phyloP scores from a whole-genome alignment of 345 rosid species.

The Cardiospermum halicacabum region DNA sequence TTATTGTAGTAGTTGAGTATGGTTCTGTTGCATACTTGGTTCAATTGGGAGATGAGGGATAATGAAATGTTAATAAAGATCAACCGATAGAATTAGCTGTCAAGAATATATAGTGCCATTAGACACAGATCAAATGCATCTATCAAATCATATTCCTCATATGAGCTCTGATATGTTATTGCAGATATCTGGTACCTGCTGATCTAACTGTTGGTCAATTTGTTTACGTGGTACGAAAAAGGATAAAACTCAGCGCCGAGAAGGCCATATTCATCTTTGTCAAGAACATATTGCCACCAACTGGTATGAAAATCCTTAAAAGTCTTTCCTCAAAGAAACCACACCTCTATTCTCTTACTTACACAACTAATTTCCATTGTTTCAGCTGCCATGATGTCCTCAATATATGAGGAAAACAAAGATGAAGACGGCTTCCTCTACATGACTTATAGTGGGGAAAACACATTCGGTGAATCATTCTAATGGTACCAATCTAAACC shows the following conservation, averaged over 20 bases:
- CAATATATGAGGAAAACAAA: conserved; percentile 63
- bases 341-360: not conserved
- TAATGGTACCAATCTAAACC: conserved; percentile 7
- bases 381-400: conserved; percentile 64
- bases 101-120: not conserved
- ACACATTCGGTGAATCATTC: conserved; percentile 44
- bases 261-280: conserved; percentile 65
- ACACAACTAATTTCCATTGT: not conserved
- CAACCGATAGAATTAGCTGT: not conserved
- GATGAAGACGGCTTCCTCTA: conserved; percentile 69
- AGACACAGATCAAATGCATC: not conserved
- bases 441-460: conserved; percentile 67
- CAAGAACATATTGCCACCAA: conserved; percentile 57
- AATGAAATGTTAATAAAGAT: not conserved
- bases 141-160: not conserved
- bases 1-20: not conserved
- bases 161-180: not conserved
- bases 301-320: conserved; percentile 28
- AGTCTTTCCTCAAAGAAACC: not conserved
- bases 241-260: conserved; percentile 68
- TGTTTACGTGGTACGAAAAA: conserved; percentile 62
- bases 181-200: conserved; percentile 62
- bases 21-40: not conserved
- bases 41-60: not conserved
- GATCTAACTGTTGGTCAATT: conserved; percentile 68